These are phyloP conservation scores for Candida germanica DNA, from an alignment of 805 yeast species.

Conservation along the genomic window DNA sequence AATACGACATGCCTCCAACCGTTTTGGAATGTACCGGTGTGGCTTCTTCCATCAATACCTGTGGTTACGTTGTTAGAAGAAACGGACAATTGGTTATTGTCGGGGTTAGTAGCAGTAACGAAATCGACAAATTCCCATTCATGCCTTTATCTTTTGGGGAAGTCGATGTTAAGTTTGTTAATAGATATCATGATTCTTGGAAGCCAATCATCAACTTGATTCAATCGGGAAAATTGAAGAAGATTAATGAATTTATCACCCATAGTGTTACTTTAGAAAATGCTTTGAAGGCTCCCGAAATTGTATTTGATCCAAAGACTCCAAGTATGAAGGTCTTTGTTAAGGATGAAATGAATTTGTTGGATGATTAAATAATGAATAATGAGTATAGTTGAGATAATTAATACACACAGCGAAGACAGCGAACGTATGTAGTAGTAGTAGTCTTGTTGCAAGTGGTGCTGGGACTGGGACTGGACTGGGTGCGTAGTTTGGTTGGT, in stretches of 20 bases:
- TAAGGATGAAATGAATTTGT: slow-evolving; percentile 14
- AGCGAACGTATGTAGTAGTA: too few relatives aligned
- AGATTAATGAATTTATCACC: slow-evolving; percentile 17
- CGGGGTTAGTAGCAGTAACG: slow-evolving; percentile 19
- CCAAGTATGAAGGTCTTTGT: slow-evolving; percentile 17
- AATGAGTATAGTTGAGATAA: slow-evolving; percentile 12
- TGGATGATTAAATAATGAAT: slow-evolving; percentile 5
- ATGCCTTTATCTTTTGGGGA: slow-evolving; percentile 21
- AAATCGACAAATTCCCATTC: slow-evolving; percentile 21
- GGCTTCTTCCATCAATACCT: slow-evolving; percentile 18
- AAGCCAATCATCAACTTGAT: slow-evolving; percentile 16
- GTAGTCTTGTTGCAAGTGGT: too few relatives aligned
- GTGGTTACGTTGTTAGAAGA: slow-evolving; percentile 18
- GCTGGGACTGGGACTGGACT: too few relatives aligned
- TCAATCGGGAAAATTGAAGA: slow-evolving; percentile 15
- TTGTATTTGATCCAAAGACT: slow-evolving; percentile 16
- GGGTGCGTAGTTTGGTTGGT: too few relatives aligned
- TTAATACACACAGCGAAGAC: slow-evolving; percentile 7
- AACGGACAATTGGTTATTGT: slow-evolving; percentile 18
- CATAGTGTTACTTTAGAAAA: slow-evolving; percentile 20
- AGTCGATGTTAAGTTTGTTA: slow-evolving; percentile 17
- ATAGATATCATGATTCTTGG: slow-evolving; percentile 18
- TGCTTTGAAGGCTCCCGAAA: slow-evolving; percentile 18
- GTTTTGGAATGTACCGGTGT: slow-evolving; percentile 24
- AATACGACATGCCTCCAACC: slow-evolving; percentile 21